Evolutionary conservation across 2,329 filamentous ascomycete species (phyloP).

Genomic region (Cladosporium sp.): DNA sequence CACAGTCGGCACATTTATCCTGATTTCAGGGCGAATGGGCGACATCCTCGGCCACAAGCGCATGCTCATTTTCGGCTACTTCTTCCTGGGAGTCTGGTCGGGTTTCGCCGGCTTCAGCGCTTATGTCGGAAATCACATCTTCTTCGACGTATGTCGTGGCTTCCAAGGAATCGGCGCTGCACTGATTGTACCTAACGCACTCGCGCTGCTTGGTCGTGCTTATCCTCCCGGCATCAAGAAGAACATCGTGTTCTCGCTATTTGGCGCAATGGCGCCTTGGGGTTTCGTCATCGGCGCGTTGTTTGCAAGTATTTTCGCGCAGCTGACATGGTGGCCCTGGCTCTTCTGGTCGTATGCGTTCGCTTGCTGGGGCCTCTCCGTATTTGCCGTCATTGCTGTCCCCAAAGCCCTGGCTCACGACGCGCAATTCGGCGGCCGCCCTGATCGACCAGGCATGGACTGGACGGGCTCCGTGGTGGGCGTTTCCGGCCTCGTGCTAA

Average conservation of each 20-base stretch:
- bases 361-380: slow-evolving; percentile 19
- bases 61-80: slow-evolving; percentile 36
- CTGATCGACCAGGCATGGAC: slow-evolving; percentile 19
- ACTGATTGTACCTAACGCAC: slow-evolving; percentile 32
- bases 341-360: slow-evolving; percentile 28
- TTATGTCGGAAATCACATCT: slow-evolving; percentile 24
- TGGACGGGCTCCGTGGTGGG: slow-evolving; percentile 24
- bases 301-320: slow-evolving; percentile 30
- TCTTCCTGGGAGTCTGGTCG: slow-evolving; percentile 36
- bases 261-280: slow-evolving; percentile 32
- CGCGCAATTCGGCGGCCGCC: slow-evolving; percentile 15
- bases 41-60: slow-evolving; percentile 40
- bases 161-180: slow-evolving; percentile 37
- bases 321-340: slow-evolving; percentile 31
- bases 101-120: slow-evolving; percentile 35
- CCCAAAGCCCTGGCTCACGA: slow-evolving; percentile 19
- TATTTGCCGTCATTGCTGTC: slow-evolving; percentile 23
- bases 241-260: slow-evolving; percentile 34
- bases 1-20: slow-evolving; percentile 41
- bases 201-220: slow-evolving; percentile 31
- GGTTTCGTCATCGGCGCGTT: slow-evolving; percentile 32
- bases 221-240: slow-evolving; percentile 33
- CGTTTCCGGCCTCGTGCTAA: slow-evolving; percentile 26
- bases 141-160: slow-evolving; percentile 34
- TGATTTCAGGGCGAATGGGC: slow-evolving; percentile 40